A percentile compares a stretch with the other conserved stretches of the same genome.
Evolutionary conservation across 495 filamentous ascomycete species (phyloP).

Genomic region (Pseudevernia furfuracea): DNA sequence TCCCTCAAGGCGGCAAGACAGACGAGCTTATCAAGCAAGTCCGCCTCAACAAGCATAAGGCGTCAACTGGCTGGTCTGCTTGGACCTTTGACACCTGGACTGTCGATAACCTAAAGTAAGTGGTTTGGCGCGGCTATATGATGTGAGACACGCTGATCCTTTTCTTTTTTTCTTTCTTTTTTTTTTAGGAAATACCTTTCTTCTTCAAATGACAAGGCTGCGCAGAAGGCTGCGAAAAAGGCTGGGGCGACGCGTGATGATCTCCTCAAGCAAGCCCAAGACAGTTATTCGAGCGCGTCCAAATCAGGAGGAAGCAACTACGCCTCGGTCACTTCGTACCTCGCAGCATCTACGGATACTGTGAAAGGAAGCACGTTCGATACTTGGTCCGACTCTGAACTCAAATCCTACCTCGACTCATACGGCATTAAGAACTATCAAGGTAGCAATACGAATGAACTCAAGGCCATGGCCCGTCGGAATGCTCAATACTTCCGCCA

Average conservation of each 20-base stretch:
- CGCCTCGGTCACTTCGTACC: conserved; percentile 66
- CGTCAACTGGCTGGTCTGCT: conserved; percentile 59
- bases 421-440: conserved; percentile 71
- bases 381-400: conserved; percentile 71
- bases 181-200: conserved; percentile 55
- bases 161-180: too few species aligned
- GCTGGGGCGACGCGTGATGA: conserved; percentile 63
- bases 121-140: not conserved
- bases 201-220: conserved; percentile 56
- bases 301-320: conserved; percentile 58
- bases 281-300: conserved; percentile 62
- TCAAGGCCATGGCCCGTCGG: conserved; percentile 60
- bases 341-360: conserved; percentile 57
- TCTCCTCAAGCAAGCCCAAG: conserved; percentile 61
- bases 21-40: conserved; percentile 75
- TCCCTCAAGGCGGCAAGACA: conserved; percentile 67
- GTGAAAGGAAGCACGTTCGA: conserved; percentile 68
- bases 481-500: conserved; percentile 71
- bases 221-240: conserved; percentile 53
- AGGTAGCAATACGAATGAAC: conserved; percentile 56
- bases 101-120: conserved; percentile 64
- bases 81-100: conserved; percentile 86
- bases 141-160: conserved; percentile 18
- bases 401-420: conserved; percentile 74
- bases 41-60: conserved; percentile 64